These are phyloP conservation scores for Gloeostereum incarnatum DNA, from an alignment of 768 basidiomycete species.

Conservation along the genomic window DNA sequence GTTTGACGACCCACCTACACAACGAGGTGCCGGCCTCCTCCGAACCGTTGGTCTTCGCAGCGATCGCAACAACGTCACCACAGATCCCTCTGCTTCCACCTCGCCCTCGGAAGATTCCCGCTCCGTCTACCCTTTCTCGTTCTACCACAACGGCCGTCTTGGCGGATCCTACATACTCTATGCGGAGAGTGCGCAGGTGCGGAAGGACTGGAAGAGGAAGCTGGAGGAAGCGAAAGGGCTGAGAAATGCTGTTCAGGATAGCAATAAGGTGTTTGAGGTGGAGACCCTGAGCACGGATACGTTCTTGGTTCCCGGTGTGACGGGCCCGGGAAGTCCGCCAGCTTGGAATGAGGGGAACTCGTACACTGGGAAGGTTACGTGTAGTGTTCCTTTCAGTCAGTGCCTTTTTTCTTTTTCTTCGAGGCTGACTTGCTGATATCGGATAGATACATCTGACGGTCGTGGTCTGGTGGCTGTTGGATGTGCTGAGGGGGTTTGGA, in stretches of 20 bases:
- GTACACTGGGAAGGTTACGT: slow-evolving; percentile 82
- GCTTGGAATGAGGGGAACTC: slow-evolving; percentile 70
- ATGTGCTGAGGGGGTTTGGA: slow-evolving; percentile 91
- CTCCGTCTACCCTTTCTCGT: slow-evolving; percentile 77
- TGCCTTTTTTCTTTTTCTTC: slow-evolving; percentile 15
- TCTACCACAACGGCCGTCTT: slow-evolving; percentile 81
- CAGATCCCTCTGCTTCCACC: not conserved
- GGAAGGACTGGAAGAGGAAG: slow-evolving; percentile 84
- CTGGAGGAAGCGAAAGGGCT: slow-evolving; percentile 82
- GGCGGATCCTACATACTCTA: slow-evolving; percentile 84
- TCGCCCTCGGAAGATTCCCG: slow-evolving; percentile 29
- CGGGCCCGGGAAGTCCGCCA: slow-evolving; percentile 33
- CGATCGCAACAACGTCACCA: not conserved
- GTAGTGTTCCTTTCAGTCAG: slow-evolving; percentile 87
- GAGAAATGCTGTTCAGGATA: slow-evolving; percentile 81
- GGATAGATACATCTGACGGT: slow-evolving; percentile 77
- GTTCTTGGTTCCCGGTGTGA: slow-evolving; percentile 68
- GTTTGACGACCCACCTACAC: slow-evolving; percentile 74
- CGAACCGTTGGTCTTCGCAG: slow-evolving; percentile 35
- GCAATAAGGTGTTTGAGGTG: slow-evolving; percentile 91
- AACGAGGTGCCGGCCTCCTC: slow-evolving; percentile 65
- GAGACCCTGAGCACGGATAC: slow-evolving; percentile 85
- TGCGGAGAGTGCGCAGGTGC: slow-evolving; percentile 68
- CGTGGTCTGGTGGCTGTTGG: slow-evolving; percentile 81
- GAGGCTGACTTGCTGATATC: slow-evolving; percentile 10